phyloP scores from a whole-genome alignment of 768 basidiomycete species.

The Panaeolus cyanescens region DNA sequence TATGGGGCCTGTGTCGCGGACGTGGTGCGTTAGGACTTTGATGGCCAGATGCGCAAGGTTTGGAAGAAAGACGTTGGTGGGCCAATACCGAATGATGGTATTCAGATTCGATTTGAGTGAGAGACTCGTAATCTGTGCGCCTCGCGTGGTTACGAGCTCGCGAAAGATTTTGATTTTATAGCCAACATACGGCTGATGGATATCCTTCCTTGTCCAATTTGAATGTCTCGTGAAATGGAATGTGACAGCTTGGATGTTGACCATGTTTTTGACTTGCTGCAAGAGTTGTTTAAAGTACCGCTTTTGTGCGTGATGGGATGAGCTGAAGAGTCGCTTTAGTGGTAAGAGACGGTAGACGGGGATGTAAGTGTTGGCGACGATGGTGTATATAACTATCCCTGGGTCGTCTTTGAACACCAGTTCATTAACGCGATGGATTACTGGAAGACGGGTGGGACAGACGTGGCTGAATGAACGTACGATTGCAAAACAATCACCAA shows the following conservation, averaged over 20 bases:
- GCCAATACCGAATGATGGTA: background rate
- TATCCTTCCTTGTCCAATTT: too few relatives aligned
- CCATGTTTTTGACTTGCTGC: background rate
- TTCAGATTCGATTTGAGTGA: background rate
- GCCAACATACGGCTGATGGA: background rate
- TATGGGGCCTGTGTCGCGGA: background rate
- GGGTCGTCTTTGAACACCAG: background rate
- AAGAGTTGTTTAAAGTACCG: background rate
- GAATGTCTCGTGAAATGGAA: background rate
- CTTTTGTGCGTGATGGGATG: background rate
- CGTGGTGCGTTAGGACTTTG: background rate
- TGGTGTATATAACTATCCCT: background rate
- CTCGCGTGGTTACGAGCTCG: background rate
- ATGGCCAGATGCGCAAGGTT: background rate
- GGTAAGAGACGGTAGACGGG: background rate
- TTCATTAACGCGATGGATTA: background rate
- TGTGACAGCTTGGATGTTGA: background rate
- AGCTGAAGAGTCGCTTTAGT: background rate
- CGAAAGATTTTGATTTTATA: background rate
- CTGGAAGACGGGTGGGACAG: background rate
- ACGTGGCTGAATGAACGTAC: too few relatives aligned
- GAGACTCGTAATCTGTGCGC: background rate
- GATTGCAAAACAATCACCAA: background rate
- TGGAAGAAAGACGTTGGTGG: background rate
- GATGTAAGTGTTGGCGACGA: background rate